A percentile compares a stretch with the other conserved stretches of the same genome.
phyloP scores from a whole-genome alignment of 2,329 filamentous ascomycete genomes.

The Bretziella fagacearum region DNA sequence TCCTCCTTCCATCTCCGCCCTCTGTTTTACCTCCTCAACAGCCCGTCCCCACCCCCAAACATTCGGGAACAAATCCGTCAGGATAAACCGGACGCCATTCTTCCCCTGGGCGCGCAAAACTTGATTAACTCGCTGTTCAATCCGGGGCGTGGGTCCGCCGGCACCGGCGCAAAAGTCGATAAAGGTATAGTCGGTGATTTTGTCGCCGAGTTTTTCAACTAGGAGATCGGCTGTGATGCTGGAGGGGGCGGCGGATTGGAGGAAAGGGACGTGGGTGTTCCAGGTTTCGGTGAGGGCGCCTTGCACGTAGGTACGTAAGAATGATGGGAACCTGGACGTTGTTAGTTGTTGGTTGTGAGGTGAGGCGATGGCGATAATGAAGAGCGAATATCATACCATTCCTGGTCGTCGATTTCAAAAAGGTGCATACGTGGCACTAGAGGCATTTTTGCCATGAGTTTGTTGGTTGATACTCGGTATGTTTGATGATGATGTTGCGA shows the following conservation, averaged over 20 bases:
- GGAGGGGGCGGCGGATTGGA: slow-evolving; percentile 42
- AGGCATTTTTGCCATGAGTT: slow-evolving; percentile 25
- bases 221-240: slow-evolving; percentile 43
- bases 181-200: slow-evolving; percentile 38
- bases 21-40: background rate
- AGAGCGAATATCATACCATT: slow-evolving; percentile 35
- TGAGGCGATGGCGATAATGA: slow-evolving; percentile 2
- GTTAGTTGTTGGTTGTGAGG: background rate
- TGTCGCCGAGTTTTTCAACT: slow-evolving; percentile 30
- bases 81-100: slow-evolving; percentile 30
- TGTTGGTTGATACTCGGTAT: background rate
- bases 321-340: slow-evolving; percentile 49
- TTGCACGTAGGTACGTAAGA: slow-evolving; percentile 48
- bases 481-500: background rate
- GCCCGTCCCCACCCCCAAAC: slow-evolving; percentile 40
- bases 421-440: slow-evolving; percentile 43
- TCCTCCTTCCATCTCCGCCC: slow-evolving; percentile 24
- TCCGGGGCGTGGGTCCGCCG: slow-evolving; percentile 50
- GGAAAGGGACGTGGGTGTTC: slow-evolving; percentile 39
- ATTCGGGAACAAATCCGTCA: slow-evolving; percentile 51
- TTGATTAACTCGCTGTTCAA: slow-evolving; percentile 42
- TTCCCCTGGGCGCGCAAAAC: slow-evolving; percentile 14
- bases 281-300: slow-evolving; percentile 46
- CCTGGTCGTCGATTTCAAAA: slow-evolving; percentile 50
- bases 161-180: slow-evolving; percentile 64